A percentile compares a stretch with the other conserved stretches of the same genome.
Evolutionary conservation across 2,329 filamentous ascomycete species (phyloP).

Genomic region (Hirsutella rhossiliensis): DNA sequence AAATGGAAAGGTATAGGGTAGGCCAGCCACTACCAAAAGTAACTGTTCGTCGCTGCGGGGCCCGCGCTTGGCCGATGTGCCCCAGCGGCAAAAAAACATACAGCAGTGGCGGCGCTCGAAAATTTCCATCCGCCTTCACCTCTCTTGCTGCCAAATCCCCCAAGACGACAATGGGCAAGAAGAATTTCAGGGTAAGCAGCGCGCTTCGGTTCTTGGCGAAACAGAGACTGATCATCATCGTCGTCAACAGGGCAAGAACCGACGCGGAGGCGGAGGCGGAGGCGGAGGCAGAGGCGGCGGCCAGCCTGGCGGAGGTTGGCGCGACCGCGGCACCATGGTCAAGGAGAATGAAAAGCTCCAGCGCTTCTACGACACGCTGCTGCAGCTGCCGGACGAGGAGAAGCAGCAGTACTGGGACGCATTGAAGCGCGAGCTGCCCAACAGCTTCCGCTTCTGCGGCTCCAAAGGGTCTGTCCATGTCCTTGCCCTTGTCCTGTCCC

Average conservation of each 20-base stretch:
- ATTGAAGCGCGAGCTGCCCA: conserved; percentile 75
- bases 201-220: neutral
- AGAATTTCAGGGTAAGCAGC: conserved; percentile 20
- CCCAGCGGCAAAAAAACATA: too few relatives aligned
- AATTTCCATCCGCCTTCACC: neutral
- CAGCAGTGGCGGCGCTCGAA: neutral
- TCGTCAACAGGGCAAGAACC: conserved; percentile 19
- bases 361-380: conserved; percentile 70
- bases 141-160: neutral
- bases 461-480: conserved; percentile 67
- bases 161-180: conserved; percentile 6
- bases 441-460: conserved; percentile 95
- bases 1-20: too few relatives aligned
- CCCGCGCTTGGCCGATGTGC: too few relatives aligned
- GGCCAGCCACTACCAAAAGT: too few relatives aligned
- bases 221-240: conserved; percentile 6
- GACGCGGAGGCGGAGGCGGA: conserved; percentile 18
- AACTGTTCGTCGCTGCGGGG: too few relatives aligned
- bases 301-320: conserved; percentile 14
- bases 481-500: neutral
- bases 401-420: conserved; percentile 72
- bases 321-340: conserved; percentile 33
- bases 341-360: conserved; percentile 81
- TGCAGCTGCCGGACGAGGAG: conserved; percentile 68
- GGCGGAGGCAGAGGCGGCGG: conserved; percentile 11